Base-by-base conservation (phyloP, 495 filamentous ascomycete genomes). In the Daldinia childiae region DNA sequence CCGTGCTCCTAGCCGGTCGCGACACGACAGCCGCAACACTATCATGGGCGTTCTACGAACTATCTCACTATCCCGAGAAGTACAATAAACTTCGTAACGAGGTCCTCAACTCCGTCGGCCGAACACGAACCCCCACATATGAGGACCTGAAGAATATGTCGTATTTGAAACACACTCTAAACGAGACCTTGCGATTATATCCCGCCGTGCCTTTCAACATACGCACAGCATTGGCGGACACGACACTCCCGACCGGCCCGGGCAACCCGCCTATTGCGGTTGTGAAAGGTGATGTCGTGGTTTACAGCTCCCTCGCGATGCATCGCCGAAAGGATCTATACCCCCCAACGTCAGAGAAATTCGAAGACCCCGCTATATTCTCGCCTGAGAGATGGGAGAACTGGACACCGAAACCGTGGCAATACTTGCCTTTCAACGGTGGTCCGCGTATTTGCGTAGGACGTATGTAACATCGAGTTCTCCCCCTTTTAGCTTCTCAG, bases 401-500 rank as follows among this genome's bases (percentile, higher is more conserved):
- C 24, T 82, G 82, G 72, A 80, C 82, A 63, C 88, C 88, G 1
- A 84, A 81, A 69, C 79, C 84, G 4, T 92, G 90, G 91, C 79
- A 81, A 38, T 89, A 87, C 71, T 73, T 89, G 15, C 87, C 88
- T 0, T 90, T 90, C 71, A 87, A 86, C 66, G 87, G 88, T n/a
- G 87, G 88, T 0, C 85, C 86, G 29, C 74, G 85, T 7, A 84
- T 85, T 24, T 89, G 81, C 32, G 75, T 81, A 19, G 84, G 84
- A 6, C 82, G 54, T 57, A 57, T 12, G 54, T 57, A 12, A 30
- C 17, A 32, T 14, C 11, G 30, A 21, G 7, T 57, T 57, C 0
- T 36, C 9, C 17, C 26, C 52, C 52, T 34, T 56, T 56, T 56
- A 29, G 6, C 4, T 0, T 34, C 48, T 52, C 11, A 11, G 24